Base-by-base conservation (phyloP, 345 rosid genomes). In the Boechera stricta region DNA sequence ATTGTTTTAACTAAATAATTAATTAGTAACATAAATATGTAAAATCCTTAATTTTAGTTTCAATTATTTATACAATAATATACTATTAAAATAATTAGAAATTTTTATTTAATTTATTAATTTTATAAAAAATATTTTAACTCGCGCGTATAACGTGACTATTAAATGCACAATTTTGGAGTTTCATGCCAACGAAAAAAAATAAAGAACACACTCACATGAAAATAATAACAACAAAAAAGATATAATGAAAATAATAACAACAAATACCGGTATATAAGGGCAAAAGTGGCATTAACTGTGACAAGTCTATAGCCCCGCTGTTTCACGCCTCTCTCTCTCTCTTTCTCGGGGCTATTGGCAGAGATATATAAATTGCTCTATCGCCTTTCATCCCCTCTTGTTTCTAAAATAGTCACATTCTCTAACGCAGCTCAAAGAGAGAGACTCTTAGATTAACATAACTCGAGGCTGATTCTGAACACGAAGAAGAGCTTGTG, bases 221-320 rank as follows among this genome's bases (percentile, higher is more conserved):
- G 21, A 21, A 21, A 21, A 21, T 21, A 21, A 21, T 21, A 21
- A 21, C 21, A 21, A 21, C 21, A 21, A 21, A 21, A 21, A 51
- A 26, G 15, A 16, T 61, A 13, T n/a, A 21, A 13, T 60, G 66
- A 32, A 39, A 44, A 1, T 3, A 21, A 1, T 16, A 26, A 79
- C 8, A n/a, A 42, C 10, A 41, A 36, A 55, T 10, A 35, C 57
- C 59, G 65, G 71, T 54, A 70, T 44, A 35, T 35, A 55, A 55
- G 76, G 80, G 54, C 24, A 77, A 77, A 70, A 77, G 7, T 9
- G 65, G 72, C 28, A 79, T 74, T 81, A 64, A 82, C 74, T 66
- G 84, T 54, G 32, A 81, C 36, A 47, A 51, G 63, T 69, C 64
- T 59, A 49, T 8, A 61, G 80, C 78, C 86, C 79, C 91, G 82